These are phyloP conservation scores for Venturia effusa DNA, from an alignment of 2,329 filamentous ascomycete genomes.

Conservation along the genomic window DNA sequence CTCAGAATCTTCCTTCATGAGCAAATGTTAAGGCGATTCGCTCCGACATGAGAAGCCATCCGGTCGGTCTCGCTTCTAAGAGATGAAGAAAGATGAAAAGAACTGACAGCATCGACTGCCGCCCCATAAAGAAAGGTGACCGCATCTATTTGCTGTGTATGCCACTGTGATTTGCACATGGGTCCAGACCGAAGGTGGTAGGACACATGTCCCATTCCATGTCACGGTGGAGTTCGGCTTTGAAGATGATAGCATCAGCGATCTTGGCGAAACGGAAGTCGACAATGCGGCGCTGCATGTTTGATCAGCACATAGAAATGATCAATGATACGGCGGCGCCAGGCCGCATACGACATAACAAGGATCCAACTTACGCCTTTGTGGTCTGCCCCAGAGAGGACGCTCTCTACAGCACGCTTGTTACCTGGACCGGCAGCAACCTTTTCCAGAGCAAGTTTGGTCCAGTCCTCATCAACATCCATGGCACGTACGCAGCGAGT, in stretches of 20 bases:
- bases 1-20: neutral
- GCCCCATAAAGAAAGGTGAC: neutral
- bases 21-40: neutral
- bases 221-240: conserved; percentile 26
- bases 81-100: neutral
- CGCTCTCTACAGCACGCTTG: conserved; percentile 34
- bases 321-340: neutral
- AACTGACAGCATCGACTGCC: neutral
- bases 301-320: conserved; percentile 11
- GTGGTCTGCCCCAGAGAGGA: conserved; percentile 30
- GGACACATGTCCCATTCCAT: conserved; percentile 37
- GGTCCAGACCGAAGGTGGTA: conserved; percentile 32
- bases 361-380: conserved; percentile 28
- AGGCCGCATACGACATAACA: neutral
- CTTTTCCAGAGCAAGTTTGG: conserved; percentile 25
- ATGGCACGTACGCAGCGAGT: conserved; percentile 36
- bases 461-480: conserved; percentile 30
- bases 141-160: neutral
- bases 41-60: neutral
- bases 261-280: conserved; percentile 39
- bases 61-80: neutral
- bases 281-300: conserved; percentile 29
- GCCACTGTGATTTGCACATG: conserved; percentile 19
- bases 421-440: conserved; percentile 25
- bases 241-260: conserved; percentile 35